A percentile compares a stretch with the other conserved stretches of the same genome.
phyloP scores from a whole-genome alignment of 768 basidiomycete genomes.

The Dendrothele bispora region DNA sequence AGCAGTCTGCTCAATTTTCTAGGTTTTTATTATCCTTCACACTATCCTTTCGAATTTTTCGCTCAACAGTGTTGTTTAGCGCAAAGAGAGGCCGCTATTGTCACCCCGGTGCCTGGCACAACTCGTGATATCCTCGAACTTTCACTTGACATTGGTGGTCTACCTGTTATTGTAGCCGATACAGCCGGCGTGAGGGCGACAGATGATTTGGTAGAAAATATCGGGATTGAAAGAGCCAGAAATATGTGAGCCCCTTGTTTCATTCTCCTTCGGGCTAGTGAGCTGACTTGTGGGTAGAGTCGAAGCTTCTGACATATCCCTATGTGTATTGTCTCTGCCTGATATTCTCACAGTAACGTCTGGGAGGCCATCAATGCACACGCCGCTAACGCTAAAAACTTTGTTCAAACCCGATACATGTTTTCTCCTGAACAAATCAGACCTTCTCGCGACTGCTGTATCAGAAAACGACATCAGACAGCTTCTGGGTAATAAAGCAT shows the following conservation, averaged over 20 bases:
- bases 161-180: slow-evolving; percentile 80
- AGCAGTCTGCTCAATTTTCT: slow-evolving; percentile 85
- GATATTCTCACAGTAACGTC: slow-evolving; percentile 25
- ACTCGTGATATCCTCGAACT: slow-evolving; percentile 87
- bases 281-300: slow-evolving; percentile 44
- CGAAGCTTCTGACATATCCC: slow-evolving; percentile 60
- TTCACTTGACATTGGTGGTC: slow-evolving; percentile 84
- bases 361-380: slow-evolving; percentile 15
- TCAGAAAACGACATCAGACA: slow-evolving; percentile 1
- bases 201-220: slow-evolving; percentile 70
- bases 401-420: slow-evolving; percentile 60
- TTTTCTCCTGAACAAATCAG: slow-evolving; percentile 79
- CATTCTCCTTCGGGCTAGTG: background rate
- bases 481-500: slow-evolving; percentile 29
- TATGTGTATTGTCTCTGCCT: slow-evolving; percentile 81
- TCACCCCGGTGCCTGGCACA: slow-evolving; percentile 84
- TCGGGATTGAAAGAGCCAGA: slow-evolving; percentile 77
- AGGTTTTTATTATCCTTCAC: slow-evolving; percentile 38
- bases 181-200: slow-evolving; percentile 82
- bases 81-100: slow-evolving; percentile 86
- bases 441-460: slow-evolving; percentile 37
- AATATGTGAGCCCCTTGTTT: slow-evolving; percentile 49
- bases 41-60: background rate
- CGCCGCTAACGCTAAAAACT: slow-evolving; percentile 48
- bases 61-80: slow-evolving; percentile 40